Percentiles rank a stretch among this genome's conserved stretches.
These are phyloP conservation scores for Pseudogymnoascus sp. DNA, from an alignment of 2,329 filamentous ascomycete species.

Conservation along the genomic window DNA sequence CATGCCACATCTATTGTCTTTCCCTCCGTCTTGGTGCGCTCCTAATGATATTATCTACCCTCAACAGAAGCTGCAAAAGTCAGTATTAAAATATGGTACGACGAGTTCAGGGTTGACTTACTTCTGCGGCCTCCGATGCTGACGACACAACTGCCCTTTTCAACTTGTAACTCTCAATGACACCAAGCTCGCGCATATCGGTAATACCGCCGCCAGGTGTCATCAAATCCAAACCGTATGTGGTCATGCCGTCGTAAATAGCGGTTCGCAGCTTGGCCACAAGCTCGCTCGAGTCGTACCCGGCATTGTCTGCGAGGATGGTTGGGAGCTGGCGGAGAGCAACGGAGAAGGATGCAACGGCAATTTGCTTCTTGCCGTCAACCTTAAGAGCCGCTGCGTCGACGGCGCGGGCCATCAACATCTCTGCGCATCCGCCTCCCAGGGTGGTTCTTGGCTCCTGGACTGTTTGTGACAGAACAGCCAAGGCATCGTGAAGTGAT, in stretches of 20 bases:
- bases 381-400: slow-evolving; percentile 89
- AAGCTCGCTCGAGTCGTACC: slow-evolving; percentile 89
- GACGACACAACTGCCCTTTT: slow-evolving; percentile 97
- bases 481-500: slow-evolving; percentile 90
- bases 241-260: slow-evolving; percentile 90
- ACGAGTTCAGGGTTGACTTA: slow-evolving; percentile 39
- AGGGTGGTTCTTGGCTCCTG: slow-evolving; percentile 90
- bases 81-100: slow-evolving; percentile 23
- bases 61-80: slow-evolving; percentile 63
- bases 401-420: slow-evolving; percentile 98
- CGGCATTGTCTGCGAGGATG: slow-evolving; percentile 94
- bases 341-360: slow-evolving; percentile 80
- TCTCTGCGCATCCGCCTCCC: slow-evolving; percentile 93
- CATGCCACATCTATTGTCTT: slow-evolving; percentile 47
- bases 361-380: slow-evolving; percentile 92
- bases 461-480: slow-evolving; percentile 93
- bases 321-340: slow-evolving; percentile 91
- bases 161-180: slow-evolving; percentile 97
- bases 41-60: slow-evolving; percentile 97
- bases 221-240: slow-evolving; percentile 81
- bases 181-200: slow-evolving; percentile 91
- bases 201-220: slow-evolving; percentile 86
- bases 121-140: slow-evolving; percentile 92
- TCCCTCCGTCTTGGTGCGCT: slow-evolving; percentile 79
- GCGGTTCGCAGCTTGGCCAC: slow-evolving; percentile 86